Conservation (phyloP, 73 alveolate species). For the Paramecium caudatum region DNA sequence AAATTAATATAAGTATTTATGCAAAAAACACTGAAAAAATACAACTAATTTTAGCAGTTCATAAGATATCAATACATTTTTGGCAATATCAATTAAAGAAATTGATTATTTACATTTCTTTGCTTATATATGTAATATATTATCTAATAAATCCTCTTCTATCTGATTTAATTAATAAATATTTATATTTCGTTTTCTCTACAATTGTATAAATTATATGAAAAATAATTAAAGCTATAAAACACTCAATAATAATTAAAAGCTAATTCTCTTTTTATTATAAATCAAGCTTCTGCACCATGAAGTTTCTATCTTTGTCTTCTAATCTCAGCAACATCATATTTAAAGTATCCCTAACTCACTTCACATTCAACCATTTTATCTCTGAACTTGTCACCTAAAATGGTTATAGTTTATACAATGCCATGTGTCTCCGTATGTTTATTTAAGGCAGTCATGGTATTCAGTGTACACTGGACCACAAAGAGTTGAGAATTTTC, state of each 20-base stretch:
- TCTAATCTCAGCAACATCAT: constrained; percentile 57
- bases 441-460: constrained; percentile 25
- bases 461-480: constrained; percentile 30
- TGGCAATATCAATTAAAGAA: no score
- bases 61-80: no score
- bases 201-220: no score
- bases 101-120: no score
- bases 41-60: no score
- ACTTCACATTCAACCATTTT: constrained; percentile 54
- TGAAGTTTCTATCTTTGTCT: constrained; percentile 39
- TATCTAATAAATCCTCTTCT: no score
- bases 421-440: constrained; percentile 1
- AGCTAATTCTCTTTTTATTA: no score
- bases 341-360: constrained; percentile 24
- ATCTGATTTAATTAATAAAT: no score
- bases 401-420: constrained; percentile 10
- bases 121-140: no score
- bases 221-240: no score
- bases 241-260: no score
- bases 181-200: no score
- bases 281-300: constrained; percentile 46
- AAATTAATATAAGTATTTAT: constrained; percentile 33
- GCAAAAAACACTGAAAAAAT: constrained; percentile 3
- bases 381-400: constrained; percentile 51
- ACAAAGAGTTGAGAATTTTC: constrained; percentile 56